phyloP scores from a whole-genome alignment of 345 rosid species.

The rapeseed (Brassica napus) region DNA sequence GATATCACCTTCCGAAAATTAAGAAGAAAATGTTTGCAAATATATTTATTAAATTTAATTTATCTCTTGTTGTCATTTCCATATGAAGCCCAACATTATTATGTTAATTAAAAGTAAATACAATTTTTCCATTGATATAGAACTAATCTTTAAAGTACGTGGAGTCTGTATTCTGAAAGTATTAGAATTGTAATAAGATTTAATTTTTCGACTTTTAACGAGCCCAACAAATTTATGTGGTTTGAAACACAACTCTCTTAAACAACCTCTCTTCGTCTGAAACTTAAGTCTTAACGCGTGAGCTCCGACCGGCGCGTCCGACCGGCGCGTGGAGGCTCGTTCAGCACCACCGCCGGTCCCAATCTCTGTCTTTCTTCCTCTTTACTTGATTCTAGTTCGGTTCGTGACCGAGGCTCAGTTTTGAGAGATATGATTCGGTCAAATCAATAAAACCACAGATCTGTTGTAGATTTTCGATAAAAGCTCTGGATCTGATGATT shows the following conservation, averaged over 20 bases:
- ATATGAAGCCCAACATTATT: background rate
- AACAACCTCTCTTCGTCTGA: too few relatives aligned
- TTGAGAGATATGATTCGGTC: too few relatives aligned
- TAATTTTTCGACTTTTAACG: background rate
- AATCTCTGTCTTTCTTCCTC: too few relatives aligned
- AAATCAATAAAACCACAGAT: too few relatives aligned
- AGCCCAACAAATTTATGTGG: constrained; percentile 16
- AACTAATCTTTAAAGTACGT: background rate
- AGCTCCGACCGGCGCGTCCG: too few relatives aligned
- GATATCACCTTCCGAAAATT: background rate
- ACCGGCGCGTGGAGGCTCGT: too few relatives aligned
- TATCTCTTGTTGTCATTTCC: background rate
- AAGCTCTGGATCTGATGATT: too few relatives aligned
- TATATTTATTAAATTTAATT: background rate
- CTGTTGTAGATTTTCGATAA: too few relatives aligned
- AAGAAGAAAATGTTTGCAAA: background rate
- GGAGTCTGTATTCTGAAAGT: background rate
- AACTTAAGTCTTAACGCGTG: too few relatives aligned
- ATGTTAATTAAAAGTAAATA: background rate
- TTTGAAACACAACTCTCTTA: background rate
- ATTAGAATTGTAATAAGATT: background rate
- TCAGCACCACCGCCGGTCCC: too few relatives aligned
- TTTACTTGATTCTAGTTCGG: too few relatives aligned
- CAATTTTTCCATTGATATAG: background rate
- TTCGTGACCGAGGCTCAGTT: too few relatives aligned